Conservation (phyloP, 2,329 filamentous ascomycete species). For the Neofusicoccum sp. region DNA sequence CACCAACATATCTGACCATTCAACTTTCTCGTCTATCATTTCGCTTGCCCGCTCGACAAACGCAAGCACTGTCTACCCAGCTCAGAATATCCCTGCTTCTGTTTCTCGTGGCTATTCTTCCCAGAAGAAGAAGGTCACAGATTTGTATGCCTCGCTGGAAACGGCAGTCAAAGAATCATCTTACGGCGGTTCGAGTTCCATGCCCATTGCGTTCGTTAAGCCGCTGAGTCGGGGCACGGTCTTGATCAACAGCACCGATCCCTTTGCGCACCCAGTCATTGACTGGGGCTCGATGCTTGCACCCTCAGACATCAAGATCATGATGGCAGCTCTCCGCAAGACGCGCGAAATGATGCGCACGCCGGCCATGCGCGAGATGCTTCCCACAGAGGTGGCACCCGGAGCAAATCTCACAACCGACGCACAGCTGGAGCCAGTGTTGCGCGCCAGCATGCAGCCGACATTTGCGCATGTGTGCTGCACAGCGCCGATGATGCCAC, state of each 20-base stretch:
- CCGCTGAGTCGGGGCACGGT: slow-evolving; percentile 31
- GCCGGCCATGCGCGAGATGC: slow-evolving; percentile 26
- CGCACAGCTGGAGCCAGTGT: slow-evolving; percentile 29
- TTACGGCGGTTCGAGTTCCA: neutral
- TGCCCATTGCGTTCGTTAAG: slow-evolving; percentile 15
- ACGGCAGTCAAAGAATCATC: neutral
- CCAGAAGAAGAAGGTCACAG: neutral
- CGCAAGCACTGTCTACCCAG: neutral
- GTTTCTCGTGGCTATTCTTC: neutral
- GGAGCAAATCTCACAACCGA: slow-evolving; percentile 35
- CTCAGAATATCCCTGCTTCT: neutral
- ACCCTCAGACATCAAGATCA: slow-evolving; percentile 29
- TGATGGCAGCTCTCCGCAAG: slow-evolving; percentile 29
- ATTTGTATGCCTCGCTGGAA: neutral
- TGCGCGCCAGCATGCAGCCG: slow-evolving; percentile 24
- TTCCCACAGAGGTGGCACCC: slow-evolving; percentile 29
- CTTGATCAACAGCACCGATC: slow-evolving; percentile 24
- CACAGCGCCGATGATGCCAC: slow-evolving; percentile 30
- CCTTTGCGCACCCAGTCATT: neutral
- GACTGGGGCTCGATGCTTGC: slow-evolving; percentile 28
- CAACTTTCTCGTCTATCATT: neutral
- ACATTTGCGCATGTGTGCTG: slow-evolving; percentile 36
- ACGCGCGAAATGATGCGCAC: slow-evolving; percentile 24
- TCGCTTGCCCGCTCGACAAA: neutral
- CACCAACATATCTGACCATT: neutral